phyloP scores from a whole-genome alignment of 192 early-diverging fungal species.

The Dissophora globulifera region DNA sequence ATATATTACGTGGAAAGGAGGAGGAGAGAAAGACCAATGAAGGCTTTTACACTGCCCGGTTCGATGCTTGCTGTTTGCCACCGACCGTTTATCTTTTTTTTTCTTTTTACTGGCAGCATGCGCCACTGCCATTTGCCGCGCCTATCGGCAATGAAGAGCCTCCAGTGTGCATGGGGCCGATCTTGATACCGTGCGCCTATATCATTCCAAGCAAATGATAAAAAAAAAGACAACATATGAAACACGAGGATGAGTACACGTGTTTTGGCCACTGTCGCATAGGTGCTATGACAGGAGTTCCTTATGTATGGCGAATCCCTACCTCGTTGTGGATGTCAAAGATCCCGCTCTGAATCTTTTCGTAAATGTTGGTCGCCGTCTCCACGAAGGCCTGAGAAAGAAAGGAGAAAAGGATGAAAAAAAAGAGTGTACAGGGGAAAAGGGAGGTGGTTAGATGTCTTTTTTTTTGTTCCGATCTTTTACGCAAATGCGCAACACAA shows the following conservation, averaged over 20 bases:
- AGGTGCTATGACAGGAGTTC: too few relatives aligned
- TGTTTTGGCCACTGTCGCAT: too few relatives aligned
- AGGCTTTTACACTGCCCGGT: conserved; percentile 19
- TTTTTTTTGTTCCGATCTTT: too few relatives aligned
- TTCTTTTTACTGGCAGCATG: conserved; percentile 51
- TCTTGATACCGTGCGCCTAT: conserved; percentile 67
- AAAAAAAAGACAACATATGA: too few relatives aligned
- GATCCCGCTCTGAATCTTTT: conserved; percentile 81
- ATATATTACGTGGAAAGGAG: conserved; percentile 11
- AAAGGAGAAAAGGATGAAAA: background rate
- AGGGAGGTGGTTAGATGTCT: too few relatives aligned
- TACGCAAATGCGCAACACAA: background rate
- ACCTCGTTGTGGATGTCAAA: conserved; percentile 79
- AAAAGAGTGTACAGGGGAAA: too few relatives aligned
- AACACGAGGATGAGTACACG: too few relatives aligned
- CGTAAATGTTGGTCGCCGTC: conserved; percentile 82
- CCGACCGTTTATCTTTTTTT: too few relatives aligned
- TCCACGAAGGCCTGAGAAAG: conserved; percentile 75
- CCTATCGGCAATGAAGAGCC: conserved; percentile 66
- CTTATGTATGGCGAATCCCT: too few relatives aligned
- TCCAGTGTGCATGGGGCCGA: conserved; percentile 69
- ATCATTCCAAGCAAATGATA: too few relatives aligned
- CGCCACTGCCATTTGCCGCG: conserved; percentile 37
- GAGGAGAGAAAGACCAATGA: conserved; percentile 2
- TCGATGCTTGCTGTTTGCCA: background rate